These are phyloP conservation scores for Xylaria multiplex DNA, from an alignment of 2,329 filamentous ascomycete genomes.

Conservation along the genomic window DNA sequence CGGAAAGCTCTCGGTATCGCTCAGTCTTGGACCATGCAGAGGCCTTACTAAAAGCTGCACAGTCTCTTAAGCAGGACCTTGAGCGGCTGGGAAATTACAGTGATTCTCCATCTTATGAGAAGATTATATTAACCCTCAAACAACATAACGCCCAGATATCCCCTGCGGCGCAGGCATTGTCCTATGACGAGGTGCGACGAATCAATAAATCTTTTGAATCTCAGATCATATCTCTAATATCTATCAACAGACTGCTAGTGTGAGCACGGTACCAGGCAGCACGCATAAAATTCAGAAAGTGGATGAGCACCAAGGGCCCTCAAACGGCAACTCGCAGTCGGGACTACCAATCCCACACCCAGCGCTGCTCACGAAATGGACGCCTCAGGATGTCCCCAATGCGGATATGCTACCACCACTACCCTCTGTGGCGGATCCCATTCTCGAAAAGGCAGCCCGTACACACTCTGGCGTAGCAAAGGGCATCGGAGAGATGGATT, in stretches of 20 bases:
- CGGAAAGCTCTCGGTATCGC: conserved; percentile 23
- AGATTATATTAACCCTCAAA: conserved; percentile 38
- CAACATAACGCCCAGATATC: conserved; percentile 43
- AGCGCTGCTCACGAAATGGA: conserved; percentile 59
- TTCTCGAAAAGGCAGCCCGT: conserved; percentile 71
- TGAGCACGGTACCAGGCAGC: conserved; percentile 25
- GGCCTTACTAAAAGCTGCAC: conserved; percentile 53
- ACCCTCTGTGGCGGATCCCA: conserved; percentile 68
- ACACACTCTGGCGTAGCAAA: conserved; percentile 67
- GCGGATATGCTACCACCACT: conserved; percentile 62
- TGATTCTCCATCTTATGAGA: conserved; percentile 27
- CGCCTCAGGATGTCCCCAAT: conserved; percentile 58
- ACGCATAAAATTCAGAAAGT: conserved; percentile 44
- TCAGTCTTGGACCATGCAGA: conserved; percentile 51
- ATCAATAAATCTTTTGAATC: background rate
- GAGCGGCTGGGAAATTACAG: conserved; percentile 40
- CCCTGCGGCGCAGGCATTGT: conserved; percentile 37
- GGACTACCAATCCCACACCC: conserved; percentile 40
- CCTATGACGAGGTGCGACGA: conserved; percentile 39
- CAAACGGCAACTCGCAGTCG: conserved; percentile 16
- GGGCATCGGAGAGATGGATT: conserved; percentile 60
- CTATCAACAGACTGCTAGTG: conserved; percentile 17
- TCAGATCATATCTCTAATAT: conserved; percentile 26
- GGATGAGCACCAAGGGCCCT: conserved; percentile 21
- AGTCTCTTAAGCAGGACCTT: conserved; percentile 50